phyloP scores from a whole-genome alignment of 2,329 filamentous ascomycete genomes.

The Aulographum hederae region DNA sequence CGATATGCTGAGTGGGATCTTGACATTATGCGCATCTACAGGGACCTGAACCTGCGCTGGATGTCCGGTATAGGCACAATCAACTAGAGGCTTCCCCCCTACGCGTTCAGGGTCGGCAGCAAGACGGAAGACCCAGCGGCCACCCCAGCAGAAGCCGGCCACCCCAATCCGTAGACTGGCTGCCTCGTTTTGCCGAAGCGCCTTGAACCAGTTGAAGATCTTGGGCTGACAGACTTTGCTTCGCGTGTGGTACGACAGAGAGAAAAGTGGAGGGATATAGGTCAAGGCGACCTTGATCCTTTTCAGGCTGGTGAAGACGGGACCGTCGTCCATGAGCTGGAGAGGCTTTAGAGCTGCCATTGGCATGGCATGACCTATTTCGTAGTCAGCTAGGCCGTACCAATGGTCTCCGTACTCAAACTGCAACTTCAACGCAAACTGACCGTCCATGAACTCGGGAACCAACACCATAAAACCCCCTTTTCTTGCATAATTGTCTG shows the following conservation, averaged over 20 bases:
- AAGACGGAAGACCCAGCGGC: conserved; percentile 33
- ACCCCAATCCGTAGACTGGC: conserved; percentile 24
- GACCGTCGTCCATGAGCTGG: not conserved
- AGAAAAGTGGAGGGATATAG: not conserved
- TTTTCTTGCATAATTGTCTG: conserved; percentile 34
- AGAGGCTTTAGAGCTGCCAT: not conserved
- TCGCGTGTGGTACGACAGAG: not conserved
- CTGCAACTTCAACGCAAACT: too few species aligned
- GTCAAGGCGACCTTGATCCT: not conserved
- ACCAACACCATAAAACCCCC: conserved; percentile 32
- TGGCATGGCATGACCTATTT: too few species aligned
- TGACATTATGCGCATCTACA: conserved; percentile 27
- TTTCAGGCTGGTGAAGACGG: not conserved
- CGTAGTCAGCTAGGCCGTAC: too few species aligned
- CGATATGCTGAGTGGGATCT: conserved; percentile 17
- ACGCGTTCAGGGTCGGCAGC: conserved; percentile 16
- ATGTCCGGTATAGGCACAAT: conserved; percentile 35
- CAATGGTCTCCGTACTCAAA: too few species aligned
- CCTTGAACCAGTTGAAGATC: conserved; percentile 2
- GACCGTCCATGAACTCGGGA: conserved; percentile 39
- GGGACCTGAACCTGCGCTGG: conserved; percentile 31
- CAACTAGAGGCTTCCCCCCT: conserved; percentile 18
- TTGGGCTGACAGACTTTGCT: not conserved
- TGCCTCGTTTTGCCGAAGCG: conserved; percentile 2
- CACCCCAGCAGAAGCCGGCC: conserved; percentile 47